Conservation (phyloP, 1,284 basidiomycete genomes). For the Tilletia walkeri region DNA sequence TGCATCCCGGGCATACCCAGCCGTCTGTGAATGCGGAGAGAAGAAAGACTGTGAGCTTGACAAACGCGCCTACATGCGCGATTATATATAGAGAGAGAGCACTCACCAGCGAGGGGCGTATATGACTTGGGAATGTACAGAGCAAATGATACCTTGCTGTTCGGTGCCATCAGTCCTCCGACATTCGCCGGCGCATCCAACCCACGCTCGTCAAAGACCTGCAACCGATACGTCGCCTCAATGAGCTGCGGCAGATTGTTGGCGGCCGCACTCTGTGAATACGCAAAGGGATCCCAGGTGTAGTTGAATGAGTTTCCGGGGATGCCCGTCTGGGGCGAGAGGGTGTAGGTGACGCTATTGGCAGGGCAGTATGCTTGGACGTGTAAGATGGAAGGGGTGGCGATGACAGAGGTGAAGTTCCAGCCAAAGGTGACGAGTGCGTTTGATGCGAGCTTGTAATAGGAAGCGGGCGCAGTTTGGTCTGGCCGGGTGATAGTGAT, state of each 20-base stretch:
- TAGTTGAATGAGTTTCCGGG: slow-evolving; percentile 46
- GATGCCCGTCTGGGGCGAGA: slow-evolving; percentile 40
- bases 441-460: slow-evolving; percentile 53
- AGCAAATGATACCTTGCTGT: slow-evolving; percentile 49
- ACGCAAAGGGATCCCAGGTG: slow-evolving; percentile 51
- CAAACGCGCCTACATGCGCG: not conserved
- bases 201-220: slow-evolving; percentile 51
- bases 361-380: slow-evolving; percentile 50
- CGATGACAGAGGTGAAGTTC: slow-evolving; percentile 51
- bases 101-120: slow-evolving; percentile 45
- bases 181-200: slow-evolving; percentile 26
- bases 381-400: slow-evolving; percentile 38
- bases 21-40: slow-evolving; percentile 22
- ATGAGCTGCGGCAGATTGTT: slow-evolving; percentile 43
- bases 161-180: slow-evolving; percentile 45
- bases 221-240: slow-evolving; percentile 48
- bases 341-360: slow-evolving; percentile 48
- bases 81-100: not conserved
- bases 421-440: slow-evolving; percentile 52
- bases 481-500: slow-evolving; percentile 49
- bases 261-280: slow-evolving; percentile 34
- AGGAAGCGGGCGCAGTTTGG: slow-evolving; percentile 48
- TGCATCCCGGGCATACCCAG: slow-evolving; percentile 42
- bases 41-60: not conserved
- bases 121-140: slow-evolving; percentile 53